Conservation (phyloP, 805 yeast species). For the Starmerella tilneyi region DNA sequence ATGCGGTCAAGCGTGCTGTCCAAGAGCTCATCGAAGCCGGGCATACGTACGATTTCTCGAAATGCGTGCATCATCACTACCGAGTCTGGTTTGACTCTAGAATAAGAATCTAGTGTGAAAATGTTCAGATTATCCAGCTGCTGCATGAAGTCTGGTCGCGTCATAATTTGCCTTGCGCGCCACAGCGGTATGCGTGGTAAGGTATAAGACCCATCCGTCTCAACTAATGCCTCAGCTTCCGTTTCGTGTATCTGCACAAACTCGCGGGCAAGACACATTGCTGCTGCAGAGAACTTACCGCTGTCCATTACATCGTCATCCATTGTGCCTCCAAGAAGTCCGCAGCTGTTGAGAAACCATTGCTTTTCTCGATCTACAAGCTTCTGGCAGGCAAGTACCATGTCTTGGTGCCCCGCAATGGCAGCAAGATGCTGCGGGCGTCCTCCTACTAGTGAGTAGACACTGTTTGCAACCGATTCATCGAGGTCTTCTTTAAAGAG, state of each 20-base stretch:
- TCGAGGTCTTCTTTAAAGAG: constrained; percentile 35
- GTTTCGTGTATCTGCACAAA: constrained; percentile 56
- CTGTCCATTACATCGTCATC: constrained; percentile 83
- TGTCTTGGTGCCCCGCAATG: constrained; percentile 35
- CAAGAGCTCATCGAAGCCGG: constrained; percentile 58
- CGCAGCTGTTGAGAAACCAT: constrained; percentile 79
- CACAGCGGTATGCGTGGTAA: constrained; percentile 70
- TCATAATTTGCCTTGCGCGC: constrained; percentile 79
- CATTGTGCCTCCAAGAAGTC: constrained; percentile 63
- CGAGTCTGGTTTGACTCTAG: constrained; percentile 65
- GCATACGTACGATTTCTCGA: constrained; percentile 61
- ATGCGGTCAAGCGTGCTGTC: constrained; percentile 59
- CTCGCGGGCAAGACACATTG: constrained; percentile 61
- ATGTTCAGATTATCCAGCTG: constrained; percentile 63
- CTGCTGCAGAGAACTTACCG: constrained; percentile 65
- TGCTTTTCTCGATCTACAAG: constrained; percentile 72
- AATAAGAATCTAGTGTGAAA: constrained; percentile 65
- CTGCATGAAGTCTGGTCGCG: constrained; percentile 71
- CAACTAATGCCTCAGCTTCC: constrained; percentile 12
- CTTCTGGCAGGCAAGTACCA: constrained; percentile 50
- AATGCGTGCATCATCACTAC: constrained; percentile 87
- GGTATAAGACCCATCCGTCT: constrained; percentile 21
- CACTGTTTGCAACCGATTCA: constrained; percentile 39
- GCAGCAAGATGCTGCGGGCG: constrained; percentile 72
- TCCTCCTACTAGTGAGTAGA: constrained; percentile 69